Evolutionary conservation across 805 yeast species (phyloP).

Genomic region (Helenozyma rhizophorensis): DNA sequence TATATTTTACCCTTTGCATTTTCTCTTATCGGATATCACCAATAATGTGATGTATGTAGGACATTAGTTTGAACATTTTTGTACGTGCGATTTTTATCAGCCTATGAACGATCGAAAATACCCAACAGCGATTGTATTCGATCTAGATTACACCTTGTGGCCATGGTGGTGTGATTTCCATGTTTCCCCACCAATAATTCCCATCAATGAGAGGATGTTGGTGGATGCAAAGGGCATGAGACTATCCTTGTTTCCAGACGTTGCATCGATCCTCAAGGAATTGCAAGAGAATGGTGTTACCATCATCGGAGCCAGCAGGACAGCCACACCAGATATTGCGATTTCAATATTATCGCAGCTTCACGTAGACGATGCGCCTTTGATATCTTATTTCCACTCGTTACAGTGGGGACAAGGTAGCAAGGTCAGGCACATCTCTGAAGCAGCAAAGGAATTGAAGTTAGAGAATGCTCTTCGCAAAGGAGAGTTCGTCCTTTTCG

Average conservation of each 20-base stretch:
- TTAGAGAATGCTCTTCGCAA: constrained; percentile 43
- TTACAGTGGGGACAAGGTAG: constrained; percentile 68
- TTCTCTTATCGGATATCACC: no score
- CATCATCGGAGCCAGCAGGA: constrained; percentile 73
- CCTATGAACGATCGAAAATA: no score
- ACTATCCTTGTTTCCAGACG: constrained; percentile 62
- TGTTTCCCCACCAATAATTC: constrained; percentile 45
- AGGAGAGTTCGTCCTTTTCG: constrained; percentile 50
- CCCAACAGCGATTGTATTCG: no score
- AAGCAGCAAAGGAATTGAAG: constrained; percentile 45
- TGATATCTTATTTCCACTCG: constrained; percentile 49
- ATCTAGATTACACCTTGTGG: constrained; percentile 75
- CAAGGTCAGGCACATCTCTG: constrained; percentile 52
- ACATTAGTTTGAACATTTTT: no score
- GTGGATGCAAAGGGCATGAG: constrained; percentile 53
- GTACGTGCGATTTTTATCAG: no score
- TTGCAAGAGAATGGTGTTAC: constrained; percentile 44
- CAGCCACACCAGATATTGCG: constrained; percentile 78
- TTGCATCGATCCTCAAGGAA: constrained; percentile 55
- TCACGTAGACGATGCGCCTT: constrained; percentile 49
- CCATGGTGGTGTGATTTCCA: constrained; percentile 85
- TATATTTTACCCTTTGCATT: no score
- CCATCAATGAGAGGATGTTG: constrained; percentile 27
- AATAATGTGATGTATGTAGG: no score
- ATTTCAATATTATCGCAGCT: constrained; percentile 52